Conservation (phyloP, 179 eudicot genomes). For the Beta macrorhiza region DNA sequence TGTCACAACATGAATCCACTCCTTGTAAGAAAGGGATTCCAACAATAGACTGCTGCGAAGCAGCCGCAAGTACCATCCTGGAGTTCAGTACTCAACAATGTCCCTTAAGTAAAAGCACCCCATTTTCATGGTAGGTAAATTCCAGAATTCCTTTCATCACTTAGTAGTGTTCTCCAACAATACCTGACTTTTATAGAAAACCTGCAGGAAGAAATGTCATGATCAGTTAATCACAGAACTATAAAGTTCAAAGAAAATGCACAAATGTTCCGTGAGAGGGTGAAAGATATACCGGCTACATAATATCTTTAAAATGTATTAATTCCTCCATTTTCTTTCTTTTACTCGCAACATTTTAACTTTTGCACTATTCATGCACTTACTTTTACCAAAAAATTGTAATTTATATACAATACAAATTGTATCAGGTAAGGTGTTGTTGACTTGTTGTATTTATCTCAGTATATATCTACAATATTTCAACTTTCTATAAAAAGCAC, state of each 20-base stretch:
- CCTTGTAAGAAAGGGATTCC: constrained; percentile 33
- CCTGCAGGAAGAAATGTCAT: constrained; percentile 7
- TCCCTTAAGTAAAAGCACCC: background rate
- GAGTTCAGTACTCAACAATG: constrained; percentile 7
- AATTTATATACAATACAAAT: too few species aligned
- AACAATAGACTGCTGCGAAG: constrained; percentile 23
- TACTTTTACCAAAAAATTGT: too few species aligned
- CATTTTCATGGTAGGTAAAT: background rate
- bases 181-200: background rate
- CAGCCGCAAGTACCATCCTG: constrained; percentile 24
- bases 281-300: background rate
- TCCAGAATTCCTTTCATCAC: background rate
- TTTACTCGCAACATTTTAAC: too few species aligned
- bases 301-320: too few species aligned
- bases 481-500: too few species aligned
- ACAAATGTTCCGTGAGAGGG: background rate
- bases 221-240: background rate
- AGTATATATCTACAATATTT: too few species aligned
- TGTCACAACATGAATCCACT: constrained; percentile 20
- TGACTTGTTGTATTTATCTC: too few species aligned
- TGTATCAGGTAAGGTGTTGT: too few species aligned
- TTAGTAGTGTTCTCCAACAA: background rate
- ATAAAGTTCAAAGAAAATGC: background rate
- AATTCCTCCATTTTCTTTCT: too few species aligned
- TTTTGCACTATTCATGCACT: too few species aligned